Evolutionary conservation across 1,139 yeast species (phyloP).

Genomic region (Candida tetrigidarum): DNA sequence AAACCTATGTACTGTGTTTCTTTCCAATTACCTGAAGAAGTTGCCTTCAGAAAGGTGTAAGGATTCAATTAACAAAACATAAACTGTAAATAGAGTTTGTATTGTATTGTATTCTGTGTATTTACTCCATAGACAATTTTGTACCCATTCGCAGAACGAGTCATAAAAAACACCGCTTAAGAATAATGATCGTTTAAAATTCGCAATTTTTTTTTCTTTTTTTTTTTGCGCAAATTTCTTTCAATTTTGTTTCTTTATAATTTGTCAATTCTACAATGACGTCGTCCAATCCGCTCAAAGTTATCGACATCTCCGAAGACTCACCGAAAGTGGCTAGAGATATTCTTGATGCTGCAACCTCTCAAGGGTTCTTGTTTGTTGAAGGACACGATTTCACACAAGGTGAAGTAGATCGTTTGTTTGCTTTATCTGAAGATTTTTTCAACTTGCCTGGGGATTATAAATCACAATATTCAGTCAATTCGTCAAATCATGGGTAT

Average conservation of each 20-base stretch:
- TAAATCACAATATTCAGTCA: conserved; percentile 52
- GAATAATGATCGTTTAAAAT: too few species aligned
- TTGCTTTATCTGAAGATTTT: conserved; percentile 56
- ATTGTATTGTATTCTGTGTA: too few species aligned
- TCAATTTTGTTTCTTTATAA: not conserved
- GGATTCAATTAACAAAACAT: not conserved
- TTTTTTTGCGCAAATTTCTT: not conserved
- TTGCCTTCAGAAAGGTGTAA: conserved; percentile 55
- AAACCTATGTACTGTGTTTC: conserved; percentile 95
- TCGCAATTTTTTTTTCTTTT: not conserved
- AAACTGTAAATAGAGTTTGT: conserved; percentile 3
- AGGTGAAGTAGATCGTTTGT: conserved; percentile 58
- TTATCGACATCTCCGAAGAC: conserved; percentile 58
- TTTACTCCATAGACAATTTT: not conserved
- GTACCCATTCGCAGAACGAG: too few species aligned
- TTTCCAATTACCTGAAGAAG: conserved; percentile 74
- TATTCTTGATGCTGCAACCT: conserved; percentile 60
- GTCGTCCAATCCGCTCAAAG: conserved; percentile 46
- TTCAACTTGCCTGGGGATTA: conserved; percentile 55
- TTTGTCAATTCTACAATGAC: too few species aligned
- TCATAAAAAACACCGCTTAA: too few species aligned
- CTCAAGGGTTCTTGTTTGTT: conserved; percentile 72
- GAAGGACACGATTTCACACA: conserved; percentile 73
- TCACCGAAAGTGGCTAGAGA: conserved; percentile 49
- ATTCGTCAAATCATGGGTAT: conserved; percentile 63